A percentile compares a stretch with the other conserved stretches of the same genome.
phyloP scores from a whole-genome alignment of 2,329 filamentous ascomycete genomes.

The Paecilomyces niveus region DNA sequence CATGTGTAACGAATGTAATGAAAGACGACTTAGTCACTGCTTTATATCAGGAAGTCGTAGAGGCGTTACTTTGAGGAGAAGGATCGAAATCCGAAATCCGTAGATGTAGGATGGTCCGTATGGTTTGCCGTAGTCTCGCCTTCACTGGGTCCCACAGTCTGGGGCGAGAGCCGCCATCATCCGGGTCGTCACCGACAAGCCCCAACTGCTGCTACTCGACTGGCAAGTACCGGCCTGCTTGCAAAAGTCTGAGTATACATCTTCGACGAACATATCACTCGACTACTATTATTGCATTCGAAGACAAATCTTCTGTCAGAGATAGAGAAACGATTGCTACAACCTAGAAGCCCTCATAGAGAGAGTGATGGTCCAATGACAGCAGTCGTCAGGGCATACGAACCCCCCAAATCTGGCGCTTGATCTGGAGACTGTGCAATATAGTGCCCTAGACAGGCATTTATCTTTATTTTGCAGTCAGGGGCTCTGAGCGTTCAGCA shows the following conservation, averaged over 20 bases:
- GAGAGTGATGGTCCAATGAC: not conserved
- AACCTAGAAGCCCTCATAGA: not conserved
- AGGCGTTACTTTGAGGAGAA: not conserved
- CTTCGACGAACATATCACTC: not conserved
- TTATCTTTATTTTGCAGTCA: conserved; percentile 3
- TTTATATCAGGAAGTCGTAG: not conserved
- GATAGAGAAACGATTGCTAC: not conserved
- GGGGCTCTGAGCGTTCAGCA: not conserved
- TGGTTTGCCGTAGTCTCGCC: not conserved
- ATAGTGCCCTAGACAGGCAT: not conserved
- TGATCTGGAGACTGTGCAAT: not conserved
- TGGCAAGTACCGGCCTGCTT: not conserved
- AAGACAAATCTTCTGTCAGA: not conserved
- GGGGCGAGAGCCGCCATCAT: not conserved
- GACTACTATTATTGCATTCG: not conserved
- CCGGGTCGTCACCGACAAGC: not conserved
- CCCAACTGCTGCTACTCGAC: not conserved
- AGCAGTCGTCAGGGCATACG: not conserved
- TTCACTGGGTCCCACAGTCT: not conserved
- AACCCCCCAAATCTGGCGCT: not conserved
- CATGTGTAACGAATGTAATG: not conserved
- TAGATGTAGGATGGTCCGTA: not conserved
- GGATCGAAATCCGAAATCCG: not conserved
- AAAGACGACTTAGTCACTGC: not conserved
- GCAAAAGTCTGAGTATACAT: not conserved